Evolutionary conservation across 2,329 filamentous ascomycete genomes (phyloP).

Genomic region (Ampelomyces quisqualis): DNA sequence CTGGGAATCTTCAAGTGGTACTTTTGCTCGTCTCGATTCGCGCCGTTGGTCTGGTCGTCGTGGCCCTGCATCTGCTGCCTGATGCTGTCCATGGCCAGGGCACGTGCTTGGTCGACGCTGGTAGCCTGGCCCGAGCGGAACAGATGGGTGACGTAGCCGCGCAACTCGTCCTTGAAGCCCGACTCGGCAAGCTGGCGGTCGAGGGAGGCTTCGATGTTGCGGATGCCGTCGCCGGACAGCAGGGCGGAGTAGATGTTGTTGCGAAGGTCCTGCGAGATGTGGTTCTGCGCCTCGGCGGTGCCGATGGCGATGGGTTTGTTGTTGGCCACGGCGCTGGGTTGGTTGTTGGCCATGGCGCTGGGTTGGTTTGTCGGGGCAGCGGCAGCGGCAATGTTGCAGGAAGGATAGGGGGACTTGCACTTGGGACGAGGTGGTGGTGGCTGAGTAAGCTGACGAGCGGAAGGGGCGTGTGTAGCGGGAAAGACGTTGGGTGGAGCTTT

Average conservation of each 20-base stretch:
- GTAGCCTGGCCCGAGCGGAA: conserved; percentile 60
- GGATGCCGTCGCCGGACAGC: conserved; percentile 52
- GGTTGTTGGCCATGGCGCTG: conserved; percentile 11
- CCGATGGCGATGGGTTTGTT: conserved; percentile 28
- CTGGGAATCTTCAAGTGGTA: conserved; percentile 50
- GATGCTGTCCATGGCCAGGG: conserved; percentile 50
- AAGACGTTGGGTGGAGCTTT: no score
- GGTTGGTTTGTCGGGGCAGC: not conserved
- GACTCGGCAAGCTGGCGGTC: conserved; percentile 56
- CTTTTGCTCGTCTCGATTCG: conserved; percentile 42
- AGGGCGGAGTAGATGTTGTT: conserved; percentile 50
- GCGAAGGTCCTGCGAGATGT: conserved; percentile 44
- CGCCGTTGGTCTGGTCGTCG: conserved; percentile 22
- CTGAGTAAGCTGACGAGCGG: no score
- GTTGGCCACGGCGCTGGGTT: conserved; percentile 6
- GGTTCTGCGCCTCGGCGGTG: conserved; percentile 45
- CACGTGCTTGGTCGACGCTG: conserved; percentile 58
- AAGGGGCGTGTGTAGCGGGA: no score
- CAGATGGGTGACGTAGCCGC: conserved; percentile 56
- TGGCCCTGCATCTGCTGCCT: conserved; percentile 24
- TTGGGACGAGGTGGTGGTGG: no score
- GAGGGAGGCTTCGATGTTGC: conserved; percentile 57
- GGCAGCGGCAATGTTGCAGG: no score
- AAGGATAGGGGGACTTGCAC: not conserved
- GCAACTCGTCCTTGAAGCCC: conserved; percentile 61